Percentiles rank a stretch among this genome's conserved stretches.
Evolutionary conservation across 2,329 filamentous ascomycete species (phyloP).

Genomic region (Trichoderma atroviride): DNA sequence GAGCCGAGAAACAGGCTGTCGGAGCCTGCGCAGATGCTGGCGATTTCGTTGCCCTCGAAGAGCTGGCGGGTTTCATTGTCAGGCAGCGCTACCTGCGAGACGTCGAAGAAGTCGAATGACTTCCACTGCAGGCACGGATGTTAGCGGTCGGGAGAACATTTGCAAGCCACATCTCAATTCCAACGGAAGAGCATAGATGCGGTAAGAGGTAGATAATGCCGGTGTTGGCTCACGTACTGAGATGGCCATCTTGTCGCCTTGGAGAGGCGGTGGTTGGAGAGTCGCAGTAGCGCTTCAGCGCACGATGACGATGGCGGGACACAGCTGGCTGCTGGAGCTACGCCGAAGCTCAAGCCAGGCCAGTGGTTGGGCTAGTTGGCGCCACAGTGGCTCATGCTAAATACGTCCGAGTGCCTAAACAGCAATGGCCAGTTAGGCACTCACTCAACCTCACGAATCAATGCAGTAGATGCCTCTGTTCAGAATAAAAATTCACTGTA

Average conservation of each 20-base stretch:
- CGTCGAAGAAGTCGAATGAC: slow-evolving; percentile 99
- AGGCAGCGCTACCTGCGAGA: slow-evolving; percentile 76
- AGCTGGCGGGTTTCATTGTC: slow-evolving; percentile 78
- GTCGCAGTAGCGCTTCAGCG: slow-evolving; percentile 25
- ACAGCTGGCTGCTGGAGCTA: slow-evolving; percentile 11
- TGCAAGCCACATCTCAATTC: background rate
- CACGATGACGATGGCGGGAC: slow-evolving; percentile 41
- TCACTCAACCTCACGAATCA: background rate
- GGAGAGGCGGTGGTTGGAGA: slow-evolving; percentile 23
- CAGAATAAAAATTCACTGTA: background rate
- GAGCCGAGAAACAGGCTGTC: slow-evolving; percentile 89
- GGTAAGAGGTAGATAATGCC: too few relatives aligned
- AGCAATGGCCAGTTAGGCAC: background rate
- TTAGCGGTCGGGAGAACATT: background rate
- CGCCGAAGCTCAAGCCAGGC: slow-evolving; percentile 3
- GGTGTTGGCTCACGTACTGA: slow-evolving; percentile 35
- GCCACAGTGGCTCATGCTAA: slow-evolving; percentile 33
- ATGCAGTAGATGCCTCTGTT: background rate
- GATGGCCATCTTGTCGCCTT: slow-evolving; percentile 42
- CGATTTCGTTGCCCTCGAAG: slow-evolving; percentile 81
- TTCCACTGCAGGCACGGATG: slow-evolving; percentile 72
- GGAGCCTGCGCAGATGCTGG: slow-evolving; percentile 81
- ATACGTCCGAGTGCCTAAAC: background rate
- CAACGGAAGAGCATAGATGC: background rate
- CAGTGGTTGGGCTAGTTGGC: background rate